phyloP scores from a whole-genome alignment of 345 rosid genomes.

The Durio zibethinus region DNA sequence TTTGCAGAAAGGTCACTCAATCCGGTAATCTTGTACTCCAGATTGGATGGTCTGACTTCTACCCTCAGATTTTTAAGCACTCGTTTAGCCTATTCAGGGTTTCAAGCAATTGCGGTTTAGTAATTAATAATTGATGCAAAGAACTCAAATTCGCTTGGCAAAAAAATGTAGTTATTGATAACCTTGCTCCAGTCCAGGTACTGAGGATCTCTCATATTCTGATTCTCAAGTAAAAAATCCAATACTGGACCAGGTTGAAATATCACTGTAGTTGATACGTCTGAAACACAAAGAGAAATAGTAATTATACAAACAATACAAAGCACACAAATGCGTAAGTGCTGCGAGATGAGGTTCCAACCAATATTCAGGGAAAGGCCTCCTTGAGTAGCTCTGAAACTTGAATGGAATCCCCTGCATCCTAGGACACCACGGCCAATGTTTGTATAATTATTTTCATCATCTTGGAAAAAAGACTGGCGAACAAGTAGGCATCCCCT shows the following conservation, averaged over 20 bases:
- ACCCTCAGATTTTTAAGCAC: slow-evolving; percentile 72
- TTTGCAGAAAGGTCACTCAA: slow-evolving; percentile 62
- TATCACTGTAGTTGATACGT: slow-evolving; percentile 90
- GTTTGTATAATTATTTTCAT: slow-evolving; percentile 59
- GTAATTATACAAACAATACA: background rate
- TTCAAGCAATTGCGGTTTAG: background rate
- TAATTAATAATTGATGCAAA: background rate
- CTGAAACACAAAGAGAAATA: slow-evolving; percentile 31
- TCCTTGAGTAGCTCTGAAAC: slow-evolving; percentile 80
- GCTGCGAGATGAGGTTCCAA: slow-evolving; percentile 17
- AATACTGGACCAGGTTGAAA: slow-evolving; percentile 78
- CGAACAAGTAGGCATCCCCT: slow-evolving; percentile 97
- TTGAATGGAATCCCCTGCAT: slow-evolving; percentile 80
- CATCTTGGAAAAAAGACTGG: slow-evolving; percentile 79
- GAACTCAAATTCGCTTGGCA: background rate
- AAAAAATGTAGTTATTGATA: background rate
- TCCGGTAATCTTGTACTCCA: slow-evolving; percentile 84
- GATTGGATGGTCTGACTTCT: slow-evolving; percentile 63
- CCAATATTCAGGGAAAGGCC: slow-evolving; percentile 93
- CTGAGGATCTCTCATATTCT: slow-evolving; percentile 56
- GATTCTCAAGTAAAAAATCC: slow-evolving; percentile 68
- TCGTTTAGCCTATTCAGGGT: slow-evolving; percentile 59
- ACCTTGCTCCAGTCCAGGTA: slow-evolving; percentile 82
- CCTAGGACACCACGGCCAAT: slow-evolving; percentile 88
- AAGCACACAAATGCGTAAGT: background rate